Evolutionary conservation across 2,329 filamentous ascomycete genomes (phyloP), one percentile per base, ranked within the genome.

Genomic region (Colletotrichum destructivum): DNA sequence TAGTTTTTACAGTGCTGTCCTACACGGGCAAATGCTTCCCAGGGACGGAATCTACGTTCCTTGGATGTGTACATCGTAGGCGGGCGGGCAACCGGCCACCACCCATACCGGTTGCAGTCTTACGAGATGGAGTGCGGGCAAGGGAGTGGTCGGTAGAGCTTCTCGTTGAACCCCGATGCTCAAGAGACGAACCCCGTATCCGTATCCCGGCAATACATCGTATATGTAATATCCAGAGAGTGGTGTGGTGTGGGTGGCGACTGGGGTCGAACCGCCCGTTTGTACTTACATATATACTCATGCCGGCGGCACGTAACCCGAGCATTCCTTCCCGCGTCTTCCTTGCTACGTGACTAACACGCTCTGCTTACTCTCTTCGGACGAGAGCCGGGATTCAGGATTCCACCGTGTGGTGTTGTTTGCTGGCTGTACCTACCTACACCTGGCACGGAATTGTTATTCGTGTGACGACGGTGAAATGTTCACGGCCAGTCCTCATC

Each of bases 171-270:
- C 66, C 65, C 69, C 46, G 54, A 54, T 13, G 16, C 23, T 47
- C 59, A 54, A 63, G 54, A 35, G 60, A 72, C 69, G 69, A 69
- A 72, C 65, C 46, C 68, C 65, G 69, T 69, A 69, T 69, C 69
- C 69, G 69, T 69, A 72, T 72, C 65, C 59, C 15, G 40, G 31
- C 4, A 26, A 26, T 26, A 26, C 26, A 4, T 26, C 26, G 26
- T 26, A 26, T 26, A 26, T 26, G 26, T 26, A 4, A 26, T 26
- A 4, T 4, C 4, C 26, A 26, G 26, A 31, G 31, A 31, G 31
- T 31, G 31, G 31, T 31, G 31, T 31, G 31, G 31, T 31, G 7
- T 31, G n/a, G 15, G 38, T 44, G 40, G 46, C 46, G n/a, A 31
- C 15, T 31, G 62, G 54, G 23, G 26, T 26, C 26, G 26, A 26